Evolutionary conservation across 2,329 filamentous ascomycete species (phyloP), one percentile per base, ranked within the genome.

Genomic region (Clonostachys byssicola): DNA sequence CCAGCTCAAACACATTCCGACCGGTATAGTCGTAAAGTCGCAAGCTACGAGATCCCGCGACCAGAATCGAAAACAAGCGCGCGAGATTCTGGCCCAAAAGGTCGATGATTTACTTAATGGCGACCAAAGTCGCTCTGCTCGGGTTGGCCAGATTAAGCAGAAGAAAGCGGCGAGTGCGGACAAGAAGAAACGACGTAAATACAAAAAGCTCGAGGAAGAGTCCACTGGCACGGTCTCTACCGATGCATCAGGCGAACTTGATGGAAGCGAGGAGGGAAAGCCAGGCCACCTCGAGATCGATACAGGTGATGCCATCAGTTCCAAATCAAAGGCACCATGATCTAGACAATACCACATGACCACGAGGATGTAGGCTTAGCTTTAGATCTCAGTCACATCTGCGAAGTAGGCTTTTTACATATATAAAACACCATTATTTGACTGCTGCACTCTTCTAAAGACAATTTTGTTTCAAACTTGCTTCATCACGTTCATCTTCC

Each of bases 21-120:
- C 92, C 1, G 92, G 92, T 51, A 83, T 96, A 46, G 92, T 97
- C 13, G 81, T 99, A 52, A 99, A 99, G 71, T 92, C 83, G 47
- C 94, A 99, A 68, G 90, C 86, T 17, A 97, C 94, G 9, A 85
- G 94, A 43, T 95, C 89, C 2, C 83, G 90, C 16, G 80, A 80
- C 48, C 88, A 95, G 67, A 99, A 99, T 64, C 82, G 92, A 52
- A 92, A 88, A 65, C 86, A 89, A 52, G 94, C 94, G 12, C 80
- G 92, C 39, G 75, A 83, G 54, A 72, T 95, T 40, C 75, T 96
- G 33, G 88, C 88, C 20, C 83, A 89, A 56, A 82, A 79, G 57
- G 71, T 86, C 34, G 94, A 99, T 65, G 77, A 87, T 54, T 57
- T 86, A 35, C 73, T 81, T 55, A 85, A 89, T 55, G 92, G 92